phyloP scores from a whole-genome alignment of 2,329 filamentous ascomycete species.

The Fusarium phyllophilum region DNA sequence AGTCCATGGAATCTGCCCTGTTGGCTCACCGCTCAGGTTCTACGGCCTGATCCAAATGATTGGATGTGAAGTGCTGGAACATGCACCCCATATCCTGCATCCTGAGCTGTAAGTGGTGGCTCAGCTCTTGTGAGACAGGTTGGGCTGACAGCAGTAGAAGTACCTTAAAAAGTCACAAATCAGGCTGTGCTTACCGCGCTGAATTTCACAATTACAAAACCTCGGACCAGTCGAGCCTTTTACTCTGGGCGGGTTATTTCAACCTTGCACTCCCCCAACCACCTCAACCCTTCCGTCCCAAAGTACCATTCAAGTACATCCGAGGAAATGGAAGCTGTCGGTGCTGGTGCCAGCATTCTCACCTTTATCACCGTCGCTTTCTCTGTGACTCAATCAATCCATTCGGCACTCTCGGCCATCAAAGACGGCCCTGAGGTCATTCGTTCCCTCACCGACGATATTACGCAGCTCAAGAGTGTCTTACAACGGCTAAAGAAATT shows the following conservation, averaged over 20 bases:
- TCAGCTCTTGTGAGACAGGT: rapidly evolving
- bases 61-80: background rate
- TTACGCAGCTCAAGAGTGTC: rapidly evolving
- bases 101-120: background rate
- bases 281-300: rapidly evolving
- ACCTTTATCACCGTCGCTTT: background rate
- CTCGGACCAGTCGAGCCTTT: too few relatives aligned
- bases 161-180: background rate
- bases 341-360: background rate
- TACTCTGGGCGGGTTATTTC: rapidly evolving
- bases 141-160: background rate
- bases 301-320: rapidly evolving
- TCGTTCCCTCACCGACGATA: rapidly evolving
- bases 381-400: background rate
- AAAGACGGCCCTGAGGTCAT: background rate
- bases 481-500: rapidly evolving
- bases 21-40: background rate
- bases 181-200: background rate
- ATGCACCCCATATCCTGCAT: rapidly evolving
- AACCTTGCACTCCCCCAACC: background rate
- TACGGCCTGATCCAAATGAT: background rate
- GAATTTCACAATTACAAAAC: background rate
- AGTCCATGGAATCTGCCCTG: background rate
- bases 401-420: background rate
- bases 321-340: background rate